Conservation (phyloP, 179 eudicot genomes). For the Beta lomatogona region DNA sequence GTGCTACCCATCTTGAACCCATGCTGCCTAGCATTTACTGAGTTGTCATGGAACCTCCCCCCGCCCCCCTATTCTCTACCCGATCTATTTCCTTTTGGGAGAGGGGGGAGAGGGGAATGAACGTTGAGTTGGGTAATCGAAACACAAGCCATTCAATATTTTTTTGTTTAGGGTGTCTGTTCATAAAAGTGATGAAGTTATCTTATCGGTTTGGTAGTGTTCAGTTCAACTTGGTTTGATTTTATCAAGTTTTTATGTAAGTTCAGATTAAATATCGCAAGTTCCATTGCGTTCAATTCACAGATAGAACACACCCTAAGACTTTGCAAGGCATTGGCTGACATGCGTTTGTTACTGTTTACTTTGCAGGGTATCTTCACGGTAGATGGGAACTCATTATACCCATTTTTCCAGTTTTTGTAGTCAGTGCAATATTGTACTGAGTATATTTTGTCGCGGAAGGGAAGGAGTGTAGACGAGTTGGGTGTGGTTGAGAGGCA, state of each 20-base stretch:
- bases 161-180: too few relatives aligned
- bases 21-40: neutral
- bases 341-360: neutral
- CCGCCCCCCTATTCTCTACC: neutral
- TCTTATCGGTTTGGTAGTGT: too few relatives aligned
- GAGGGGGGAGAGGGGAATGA: too few relatives aligned
- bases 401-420: constrained; percentile 43
- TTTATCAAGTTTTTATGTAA: too few relatives aligned
- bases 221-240: too few relatives aligned
- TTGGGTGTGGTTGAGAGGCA: constrained; percentile 19
- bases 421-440: constrained; percentile 43
- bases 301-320: neutral
- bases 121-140: too few relatives aligned
- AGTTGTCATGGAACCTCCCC: neutral
- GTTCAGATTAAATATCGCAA: too few relatives aligned
- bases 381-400: constrained; percentile 41
- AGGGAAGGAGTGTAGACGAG: neutral
- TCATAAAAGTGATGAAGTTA: too few relatives aligned
- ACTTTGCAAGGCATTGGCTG: constrained; percentile 1
- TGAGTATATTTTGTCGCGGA: constrained; percentile 26
- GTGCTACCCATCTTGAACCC: neutral
- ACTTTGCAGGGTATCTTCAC: constrained; percentile 47
- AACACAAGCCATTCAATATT: too few relatives aligned
- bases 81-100: too few relatives aligned
- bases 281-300: too few relatives aligned